Evolutionary conservation across 2,329 filamentous ascomycete species (phyloP).

Genomic region (Macrophomina pseudophaseolina): DNA sequence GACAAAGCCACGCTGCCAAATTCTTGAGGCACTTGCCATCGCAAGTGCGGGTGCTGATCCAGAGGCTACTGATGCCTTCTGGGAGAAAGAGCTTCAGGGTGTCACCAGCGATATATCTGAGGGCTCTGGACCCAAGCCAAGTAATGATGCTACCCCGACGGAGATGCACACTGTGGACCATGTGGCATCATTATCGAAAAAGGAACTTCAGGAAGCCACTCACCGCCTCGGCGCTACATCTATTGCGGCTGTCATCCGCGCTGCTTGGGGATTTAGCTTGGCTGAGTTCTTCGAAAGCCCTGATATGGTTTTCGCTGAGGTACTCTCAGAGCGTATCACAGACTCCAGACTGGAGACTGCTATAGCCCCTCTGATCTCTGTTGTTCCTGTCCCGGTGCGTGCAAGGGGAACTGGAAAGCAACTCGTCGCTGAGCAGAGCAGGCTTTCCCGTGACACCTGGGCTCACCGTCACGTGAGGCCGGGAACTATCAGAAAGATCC

Average conservation of each 20-base stretch:
- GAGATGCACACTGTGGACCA: conserved; percentile 14
- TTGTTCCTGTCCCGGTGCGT: conserved; percentile 42
- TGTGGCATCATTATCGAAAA: not conserved
- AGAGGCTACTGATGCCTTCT: conserved; percentile 31
- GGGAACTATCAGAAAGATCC: conserved; percentile 37
- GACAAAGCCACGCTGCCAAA: conserved; percentile 35
- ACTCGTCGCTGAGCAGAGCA: conserved; percentile 35
- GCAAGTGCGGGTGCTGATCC: conserved; percentile 30
- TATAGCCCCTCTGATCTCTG: conserved; percentile 41
- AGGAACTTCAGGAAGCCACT: conserved; percentile 27
- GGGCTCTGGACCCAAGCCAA: conserved; percentile 30
- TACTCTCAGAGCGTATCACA: conserved; percentile 35
- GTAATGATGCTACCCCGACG: not conserved
- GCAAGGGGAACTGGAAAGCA: conserved; percentile 34
- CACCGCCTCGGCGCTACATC: conserved; percentile 30
- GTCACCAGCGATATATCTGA: conserved; percentile 31
- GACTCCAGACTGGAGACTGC: conserved; percentile 35
- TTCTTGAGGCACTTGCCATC: conserved; percentile 36
- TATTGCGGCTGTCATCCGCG: conserved; percentile 32
- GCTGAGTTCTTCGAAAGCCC: conserved; percentile 29
- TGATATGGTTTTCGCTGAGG: conserved; percentile 35
- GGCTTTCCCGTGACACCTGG: conserved; percentile 35
- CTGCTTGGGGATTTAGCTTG: conserved; percentile 33
- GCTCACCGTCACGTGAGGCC: conserved; percentile 38
- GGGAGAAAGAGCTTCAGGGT: conserved; percentile 34